These are phyloP conservation scores for Xylaria sp. DNA, from an alignment of 2,329 filamentous ascomycete genomes.

Conservation along the genomic window DNA sequence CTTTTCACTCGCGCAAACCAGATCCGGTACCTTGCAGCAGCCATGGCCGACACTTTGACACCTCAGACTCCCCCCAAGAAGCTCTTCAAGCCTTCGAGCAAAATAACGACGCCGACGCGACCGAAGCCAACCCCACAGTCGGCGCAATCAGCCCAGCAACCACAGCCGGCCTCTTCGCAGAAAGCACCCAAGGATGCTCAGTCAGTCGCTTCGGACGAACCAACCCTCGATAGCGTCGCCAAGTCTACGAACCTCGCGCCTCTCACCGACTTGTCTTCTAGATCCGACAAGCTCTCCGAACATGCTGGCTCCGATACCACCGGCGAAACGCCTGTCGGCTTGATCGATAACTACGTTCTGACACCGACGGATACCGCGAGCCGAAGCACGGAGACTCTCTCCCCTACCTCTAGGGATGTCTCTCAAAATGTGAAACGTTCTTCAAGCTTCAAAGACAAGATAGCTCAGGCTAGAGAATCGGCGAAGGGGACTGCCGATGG, in stretches of 20 bases:
- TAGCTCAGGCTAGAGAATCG: constrained; percentile 14
- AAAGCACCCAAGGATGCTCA: background rate
- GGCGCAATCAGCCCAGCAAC: constrained; percentile 14
- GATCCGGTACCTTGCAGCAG: constrained; percentile 36
- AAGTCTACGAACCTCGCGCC: constrained; percentile 41
- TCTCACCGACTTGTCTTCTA: constrained; percentile 35
- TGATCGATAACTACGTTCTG: constrained; percentile 40
- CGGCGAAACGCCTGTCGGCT: constrained; percentile 36
- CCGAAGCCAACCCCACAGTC: constrained; percentile 36
- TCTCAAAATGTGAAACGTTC: constrained; percentile 33
- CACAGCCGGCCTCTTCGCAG: constrained; percentile 6
- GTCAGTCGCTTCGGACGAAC: constrained; percentile 15
- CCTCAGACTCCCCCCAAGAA: constrained; percentile 49
- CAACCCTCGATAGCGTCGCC: constrained; percentile 30
- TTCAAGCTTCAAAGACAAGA: constrained; percentile 30
- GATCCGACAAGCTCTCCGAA: constrained; percentile 32
- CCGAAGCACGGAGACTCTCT: constrained; percentile 38
- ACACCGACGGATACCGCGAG: constrained; percentile 46
- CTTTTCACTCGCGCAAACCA: constrained; percentile 41
- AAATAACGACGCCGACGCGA: constrained; percentile 48
- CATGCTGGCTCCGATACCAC: constrained; percentile 39
- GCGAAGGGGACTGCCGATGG: constrained; percentile 12
- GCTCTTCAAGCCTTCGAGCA: constrained; percentile 50
- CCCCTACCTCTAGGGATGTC: constrained; percentile 32
- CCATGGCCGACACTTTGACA: constrained; percentile 46